Evolutionary conservation across 768 basidiomycete genomes (phyloP), one percentile per base, ranked within the genome.

Genomic region (Chiua virens): DNA sequence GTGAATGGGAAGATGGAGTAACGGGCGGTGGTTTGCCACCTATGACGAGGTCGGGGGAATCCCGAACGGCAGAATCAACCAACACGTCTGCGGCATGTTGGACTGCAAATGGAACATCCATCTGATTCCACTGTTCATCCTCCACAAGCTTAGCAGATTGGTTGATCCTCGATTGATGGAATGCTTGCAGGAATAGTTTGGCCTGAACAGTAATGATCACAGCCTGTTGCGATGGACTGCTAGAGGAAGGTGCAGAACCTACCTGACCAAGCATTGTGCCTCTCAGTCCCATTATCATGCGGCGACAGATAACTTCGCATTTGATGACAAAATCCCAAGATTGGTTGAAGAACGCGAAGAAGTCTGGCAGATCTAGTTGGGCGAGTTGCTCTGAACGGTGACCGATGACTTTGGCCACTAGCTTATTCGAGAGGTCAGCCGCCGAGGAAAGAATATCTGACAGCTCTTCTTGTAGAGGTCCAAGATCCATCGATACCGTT

Each of bases 281-380:
- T 51, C 97, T 75, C 28, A 98, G 73, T 7, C 92, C 88, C 49
- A 98, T 91, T 51, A 98, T 94, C 92, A 98, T 98, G 57, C 87
- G 77, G 47, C 85, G 79, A 56, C 88, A 91, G 25, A 97, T 75
- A 25, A 85, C 81, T 66, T 99, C 96, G 62, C 90, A 92, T 56
- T 77, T 78, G 22, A 97, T 79, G 9, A 98, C 92, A 59, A 98
- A 98, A 22, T 78, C 71, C 96, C 96, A 98, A 2, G 89, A 85
- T 58, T 82, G 79, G 48, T 87, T 85, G 75, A 95, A 96, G 50
- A 98, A 76, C 11, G 75, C 78, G 30, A 91, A 73, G 71, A 98
- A 98, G 40, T 86, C 82, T 4, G 77, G 71, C 30, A 98, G 71
- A 21, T 82, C 75, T 21, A 98, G 78, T 13, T 78, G 71, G 0